phyloP scores from a whole-genome alignment of 2,329 filamentous ascomycete species.

The Coniella vitis region DNA sequence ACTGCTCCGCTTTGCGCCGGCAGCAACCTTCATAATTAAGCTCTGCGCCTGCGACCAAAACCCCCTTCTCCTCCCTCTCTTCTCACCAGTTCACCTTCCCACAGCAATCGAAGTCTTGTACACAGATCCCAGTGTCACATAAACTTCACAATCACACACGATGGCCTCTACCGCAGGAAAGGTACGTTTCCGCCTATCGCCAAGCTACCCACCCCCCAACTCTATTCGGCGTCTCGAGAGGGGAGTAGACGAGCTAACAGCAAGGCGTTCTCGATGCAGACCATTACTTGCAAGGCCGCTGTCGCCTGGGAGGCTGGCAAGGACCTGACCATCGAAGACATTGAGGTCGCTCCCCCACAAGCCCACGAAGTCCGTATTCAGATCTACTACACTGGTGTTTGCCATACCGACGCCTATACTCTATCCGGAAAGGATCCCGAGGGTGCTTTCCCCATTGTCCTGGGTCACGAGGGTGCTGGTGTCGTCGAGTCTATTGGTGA shows the following conservation, averaged over 20 bases:
- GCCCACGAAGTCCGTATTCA: conserved; percentile 95
- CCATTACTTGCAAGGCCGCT: conserved; percentile 49
- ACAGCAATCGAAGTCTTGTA: conserved; percentile 18
- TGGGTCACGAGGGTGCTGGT: conserved; percentile 87
- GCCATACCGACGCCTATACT: conserved; percentile 94
- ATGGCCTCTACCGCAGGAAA: conserved; percentile 16
- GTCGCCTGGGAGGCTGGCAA: conserved; percentile 96
- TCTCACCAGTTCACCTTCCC: conserved; percentile 8
- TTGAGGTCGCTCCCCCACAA: conserved; percentile 83
- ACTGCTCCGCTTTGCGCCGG: conserved; percentile 4
- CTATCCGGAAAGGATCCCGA: conserved; percentile 96
- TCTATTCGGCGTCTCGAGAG: not conserved
- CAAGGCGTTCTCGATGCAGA: not conserved
- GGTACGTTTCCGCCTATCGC: conserved; percentile 1
- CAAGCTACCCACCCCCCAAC: not conserved
- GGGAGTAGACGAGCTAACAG: conserved; percentile 4
- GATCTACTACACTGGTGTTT: conserved; percentile 97
- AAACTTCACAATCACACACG: not conserved
- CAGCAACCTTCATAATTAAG: not conserved
- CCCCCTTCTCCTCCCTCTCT: conserved; percentile 8
- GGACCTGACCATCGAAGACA: conserved; percentile 79
- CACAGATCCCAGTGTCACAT: conserved; percentile 10
- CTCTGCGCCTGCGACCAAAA: not conserved
- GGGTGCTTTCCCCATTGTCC: conserved; percentile 82
- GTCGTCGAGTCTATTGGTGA: conserved; percentile 91